phyloP scores from a whole-genome alignment of 2,329 filamentous ascomycete species.

The Graphiopsis chlorocephala region DNA sequence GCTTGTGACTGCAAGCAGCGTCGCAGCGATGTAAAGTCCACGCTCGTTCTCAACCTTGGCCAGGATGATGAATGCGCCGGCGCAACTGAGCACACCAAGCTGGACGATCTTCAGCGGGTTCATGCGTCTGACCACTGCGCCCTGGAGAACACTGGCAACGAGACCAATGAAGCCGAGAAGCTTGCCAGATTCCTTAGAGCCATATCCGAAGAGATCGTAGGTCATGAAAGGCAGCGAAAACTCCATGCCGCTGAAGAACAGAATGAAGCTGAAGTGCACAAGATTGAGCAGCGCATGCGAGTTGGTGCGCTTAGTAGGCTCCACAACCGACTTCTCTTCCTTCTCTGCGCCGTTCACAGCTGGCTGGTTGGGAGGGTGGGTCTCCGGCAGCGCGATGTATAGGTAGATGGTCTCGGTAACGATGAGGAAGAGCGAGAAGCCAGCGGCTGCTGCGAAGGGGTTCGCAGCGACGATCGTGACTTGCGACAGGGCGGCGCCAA shows the following conservation, averaged over 20 bases:
- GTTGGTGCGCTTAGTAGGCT: constrained; percentile 62
- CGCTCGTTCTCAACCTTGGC: constrained; percentile 64
- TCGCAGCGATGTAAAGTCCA: constrained; percentile 77
- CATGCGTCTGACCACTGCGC: constrained; percentile 81
- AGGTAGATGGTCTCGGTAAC: constrained; percentile 85
- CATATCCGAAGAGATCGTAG: constrained; percentile 85
- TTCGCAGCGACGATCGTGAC: constrained; percentile 78
- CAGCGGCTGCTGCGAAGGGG: constrained; percentile 89
- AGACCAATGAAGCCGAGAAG: constrained; percentile 89
- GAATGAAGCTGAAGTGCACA: constrained; percentile 84
- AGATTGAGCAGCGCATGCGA: constrained; percentile 78
- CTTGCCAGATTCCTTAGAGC: constrained; percentile 74
- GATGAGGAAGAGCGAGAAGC: constrained; percentile 80
- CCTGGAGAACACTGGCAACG: constrained; percentile 87
- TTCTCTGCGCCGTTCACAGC: constrained; percentile 23
- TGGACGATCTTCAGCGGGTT: constrained; percentile 78
- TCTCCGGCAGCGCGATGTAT: constrained; percentile 82
- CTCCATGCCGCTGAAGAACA: constrained; percentile 98
- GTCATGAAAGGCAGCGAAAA: constrained; percentile 98
- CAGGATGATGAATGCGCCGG: constrained; percentile 76
- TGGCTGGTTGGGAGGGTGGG: constrained; percentile 51
- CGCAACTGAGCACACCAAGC: constrained; percentile 73
- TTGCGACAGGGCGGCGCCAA: constrained; percentile 81
- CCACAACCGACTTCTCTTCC: constrained; percentile 20
- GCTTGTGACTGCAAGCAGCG: constrained; percentile 81